Evolutionary conservation across 495 filamentous ascomycete genomes (phyloP), one percentile per base, ranked within the genome.

Genomic region (Polyplosphaeria fusca): DNA sequence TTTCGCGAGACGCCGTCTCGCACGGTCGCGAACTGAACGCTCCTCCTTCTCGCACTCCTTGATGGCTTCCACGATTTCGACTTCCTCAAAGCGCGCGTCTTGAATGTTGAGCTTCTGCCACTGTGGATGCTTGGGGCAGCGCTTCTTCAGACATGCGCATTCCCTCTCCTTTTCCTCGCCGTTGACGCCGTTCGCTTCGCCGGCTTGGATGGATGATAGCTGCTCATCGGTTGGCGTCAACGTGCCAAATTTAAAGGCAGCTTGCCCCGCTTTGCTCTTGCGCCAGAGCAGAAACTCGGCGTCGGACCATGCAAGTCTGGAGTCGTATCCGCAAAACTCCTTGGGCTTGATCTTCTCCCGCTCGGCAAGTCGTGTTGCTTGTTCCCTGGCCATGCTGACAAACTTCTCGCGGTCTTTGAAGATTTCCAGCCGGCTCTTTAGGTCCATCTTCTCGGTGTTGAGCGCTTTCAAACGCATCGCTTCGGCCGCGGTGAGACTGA

Each of bases 291-390:
- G 74, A 61, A 88, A 86, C 62, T 86, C 77, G 38, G 76, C 73
- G 52, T 85, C 81, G 13, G 76, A 77, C 80, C 83, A 82, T 1
- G 79, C 69, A 2, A 87, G 70, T 23, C 83, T 71, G 14, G 75
- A 66, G 65, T 87, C 83, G 57, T 82, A 86, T 18, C 85, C 85
- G 60, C 85, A 88, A 45, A 85, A 77, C 52, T 82, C 78, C 63
- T 86, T 86, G 2, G 52, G 46, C 45, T 74, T 73, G 2, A 71
- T 53, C n/a, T 66, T 70, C 35, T 67, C 62, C 25, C 64, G 52
- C 27, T 65, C 68, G 4, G 70, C 69, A 4, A 47, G 30, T 24
- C 59, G 43, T 3, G 42, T 46, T 18, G 68, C 70, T 28, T 68
- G 68, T 19, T 72, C 67, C 16, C 66, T 60, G 13, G 45, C 58